Base-by-base conservation (phyloP, 257 asterid species). In the Knoxia roxburghii region DNA sequence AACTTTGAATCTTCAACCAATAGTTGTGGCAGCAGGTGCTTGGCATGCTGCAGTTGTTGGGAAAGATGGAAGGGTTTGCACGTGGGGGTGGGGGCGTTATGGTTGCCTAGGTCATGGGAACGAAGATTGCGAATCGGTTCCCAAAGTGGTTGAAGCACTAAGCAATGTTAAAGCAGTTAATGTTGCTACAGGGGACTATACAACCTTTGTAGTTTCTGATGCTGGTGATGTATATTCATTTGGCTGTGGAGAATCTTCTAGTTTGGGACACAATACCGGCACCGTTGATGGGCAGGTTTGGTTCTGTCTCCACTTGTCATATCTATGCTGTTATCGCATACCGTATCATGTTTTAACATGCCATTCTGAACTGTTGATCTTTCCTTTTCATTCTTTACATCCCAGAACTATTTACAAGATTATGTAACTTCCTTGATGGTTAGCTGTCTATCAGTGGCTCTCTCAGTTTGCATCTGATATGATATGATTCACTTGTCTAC, bases 11-110 rank as follows among this genome's bases (percentile, higher is more conserved):
- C 88, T 95, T 74, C 95, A 95, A 73, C 99, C 99, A 0, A 70
- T 75, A 12, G 99, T 86, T 39, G 95, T 95, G 71, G 93, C 99
- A 9, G 97, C 99, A 0, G 99, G 99, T 58, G 96, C 99, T 69
- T 95, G 99, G 99, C 99, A 95, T 58, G 96, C 99, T 51, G 99
- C 99, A 40, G 99, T 88, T 53, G 99, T 89, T 0, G 99, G 98
- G 61, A 87, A 81, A 65, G 99, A 95, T 52, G 99, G 99, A 51
- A 75, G 98, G 61, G 99, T 95, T 3, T 95, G 99, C 80, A 95
- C 99, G 0, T 95, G 99, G 99, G 99, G 99, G 11, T 95, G 99
- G 99, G 99, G 99, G 1, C 93, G 96, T 26, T 89, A 91, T 30
- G 99, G 99, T 5, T 95, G 99, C 83, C 85, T 95, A 81, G 99